phyloP scores from a whole-genome alignment of 257 asterid species.

The Fraxinus anomala region DNA sequence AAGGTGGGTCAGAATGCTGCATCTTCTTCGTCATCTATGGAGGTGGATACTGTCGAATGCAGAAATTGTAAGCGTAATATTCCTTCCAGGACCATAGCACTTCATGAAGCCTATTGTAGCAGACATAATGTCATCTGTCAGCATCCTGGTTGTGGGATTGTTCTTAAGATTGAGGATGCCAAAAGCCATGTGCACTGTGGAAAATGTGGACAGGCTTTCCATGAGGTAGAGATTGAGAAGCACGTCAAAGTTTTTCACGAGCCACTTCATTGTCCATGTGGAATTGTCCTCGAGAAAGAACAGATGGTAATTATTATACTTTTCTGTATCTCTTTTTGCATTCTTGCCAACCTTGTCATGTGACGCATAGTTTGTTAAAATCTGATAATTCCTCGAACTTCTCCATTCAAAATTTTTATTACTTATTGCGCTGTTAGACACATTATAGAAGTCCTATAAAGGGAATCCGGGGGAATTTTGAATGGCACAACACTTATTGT shows the following conservation, averaged over 20 bases:
- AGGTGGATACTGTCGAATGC: conserved; percentile 71
- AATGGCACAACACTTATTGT: not conserved
- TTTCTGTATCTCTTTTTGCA: not conserved
- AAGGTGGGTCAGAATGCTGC: conserved; percentile 58
- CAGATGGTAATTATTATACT: conserved; percentile 62
- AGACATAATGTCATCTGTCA: conserved; percentile 78
- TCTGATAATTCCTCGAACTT: not conserved
- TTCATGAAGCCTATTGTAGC: conserved; percentile 88
- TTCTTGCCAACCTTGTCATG: conserved; percentile 20
- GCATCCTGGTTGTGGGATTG: conserved; percentile 80
- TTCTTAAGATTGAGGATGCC: conserved; percentile 76
- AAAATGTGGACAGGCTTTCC: conserved; percentile 84
- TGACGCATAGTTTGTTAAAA: conserved; percentile 10
- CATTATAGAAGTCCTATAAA: not conserved
- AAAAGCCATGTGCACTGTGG: conserved; percentile 81
- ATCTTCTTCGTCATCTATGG: conserved; percentile 44
- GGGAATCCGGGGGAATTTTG: not conserved
- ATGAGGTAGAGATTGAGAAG: conserved; percentile 77
- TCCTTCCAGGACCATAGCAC: conserved; percentile 72
- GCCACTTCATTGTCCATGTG: conserved; percentile 91
- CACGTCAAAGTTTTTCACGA: conserved; percentile 93
- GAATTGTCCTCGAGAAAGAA: conserved; percentile 81
- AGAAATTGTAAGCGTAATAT: conserved; percentile 70
- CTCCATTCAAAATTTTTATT: not conserved
- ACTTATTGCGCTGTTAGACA: not conserved